Evolutionary conservation across 1,139 yeast species (phyloP), one percentile per base, ranked within the genome.

Genomic region (Pichia sp.): DNA sequence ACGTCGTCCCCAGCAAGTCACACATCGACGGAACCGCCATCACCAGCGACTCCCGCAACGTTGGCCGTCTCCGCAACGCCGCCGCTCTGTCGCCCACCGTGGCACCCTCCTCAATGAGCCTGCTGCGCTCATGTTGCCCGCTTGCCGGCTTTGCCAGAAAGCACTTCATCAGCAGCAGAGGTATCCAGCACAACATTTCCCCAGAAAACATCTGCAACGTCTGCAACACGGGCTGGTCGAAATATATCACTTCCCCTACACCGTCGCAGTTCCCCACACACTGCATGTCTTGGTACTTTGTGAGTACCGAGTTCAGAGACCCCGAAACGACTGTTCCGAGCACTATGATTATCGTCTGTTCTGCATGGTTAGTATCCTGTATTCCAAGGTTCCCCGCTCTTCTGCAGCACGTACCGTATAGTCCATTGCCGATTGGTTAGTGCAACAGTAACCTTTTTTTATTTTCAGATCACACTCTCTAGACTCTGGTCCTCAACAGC

Each of bases 181-280:
- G 81, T 75, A 50, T 76, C 79, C 59, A 80, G 55, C 74, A 82
- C 70, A 65, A 82, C 76, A 80, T 69, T 64, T 87, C 95, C 23
- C 95, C 95, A 5, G 85, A 68, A 65, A 87, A 87, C 95, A 87
- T 87, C 68, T 87, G 95, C 34, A 85, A 73, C 0, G 95, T 85
- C 66, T 87, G 95, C 46, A 87, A 70, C 4, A 85, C 90, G 0
- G 95, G 95, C 68, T 87, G 93, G 62, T 87, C 87, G 64, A 86
- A 87, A 57, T 73, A 70, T 47, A 70, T 67, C 51, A 75, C 79
- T 15, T 71, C 69, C 45, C 73, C 75, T 1, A 81, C 78, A 46
- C 73, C 75, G 41, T 70, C 70, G 66, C 90, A 84, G 62, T 83
- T 72, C 29, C 69, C 73, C 4, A 87, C 86, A 70, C 90, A 85